Base-by-base conservation (phyloP, 805 yeast genomes). In the Torulaspora microellipsoides region DNA sequence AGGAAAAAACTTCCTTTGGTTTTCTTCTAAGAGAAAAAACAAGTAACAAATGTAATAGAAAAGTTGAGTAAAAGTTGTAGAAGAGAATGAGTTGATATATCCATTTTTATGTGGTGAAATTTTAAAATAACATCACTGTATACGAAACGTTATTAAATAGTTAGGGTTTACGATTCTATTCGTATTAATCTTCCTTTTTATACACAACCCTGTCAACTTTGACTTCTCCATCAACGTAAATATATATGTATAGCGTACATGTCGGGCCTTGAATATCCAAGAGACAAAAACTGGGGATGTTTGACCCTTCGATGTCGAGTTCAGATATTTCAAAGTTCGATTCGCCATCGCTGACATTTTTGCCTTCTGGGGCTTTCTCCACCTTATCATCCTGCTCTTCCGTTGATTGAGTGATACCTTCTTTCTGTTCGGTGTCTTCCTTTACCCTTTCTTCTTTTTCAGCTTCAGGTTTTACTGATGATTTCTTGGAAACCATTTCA, bases 131-230 rank as follows among this genome's bases (percentile, higher is more conserved):
- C 31, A 15, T 42, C 47, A 36, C 38, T 15, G 8, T 17, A 4
- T 33, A 45, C 48, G 48, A 33, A 8, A 15, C 9, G 13, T 28
- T 8, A 34, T 11, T 15, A 29, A 15, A 9, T 13, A 17, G 23
- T 40, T 38, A 40, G 33, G 42, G 40, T 33, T 29, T 31, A 15
- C 27, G 12, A 23, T 25, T 15, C 14, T 8, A 14, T 11, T 13
- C n/a, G 12, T n/a, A 27, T 34, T 30, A 43, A 1, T 38, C 36
- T 32, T 70, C 76, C 58, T 80, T 81, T 32, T 81, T 69, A 56
- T 80, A 83, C 23, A 78, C 77, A 35, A 87, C 84, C 65, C 89
- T 89, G 61, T 91, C 97, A 14, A 93, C 96, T 61, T 85, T 86
- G 28, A 93, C 90, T 46, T 88, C 95, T 1, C 82, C 88, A 49